Conservation (phyloP, 768 basidiomycete genomes). For the Suillus fuscotomentosus region DNA sequence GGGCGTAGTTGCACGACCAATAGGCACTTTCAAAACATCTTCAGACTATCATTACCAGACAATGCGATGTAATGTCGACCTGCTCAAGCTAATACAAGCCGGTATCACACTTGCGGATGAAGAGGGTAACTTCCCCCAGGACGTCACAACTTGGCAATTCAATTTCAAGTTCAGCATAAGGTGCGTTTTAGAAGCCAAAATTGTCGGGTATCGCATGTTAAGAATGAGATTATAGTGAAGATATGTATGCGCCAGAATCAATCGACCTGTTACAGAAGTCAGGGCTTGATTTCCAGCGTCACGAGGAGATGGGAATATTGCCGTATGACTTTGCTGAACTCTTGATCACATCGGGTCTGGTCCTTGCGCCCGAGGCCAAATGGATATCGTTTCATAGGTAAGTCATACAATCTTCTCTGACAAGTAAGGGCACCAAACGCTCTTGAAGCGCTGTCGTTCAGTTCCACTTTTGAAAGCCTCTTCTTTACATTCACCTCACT, state of each 20-base stretch:
- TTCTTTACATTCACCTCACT: neutral
- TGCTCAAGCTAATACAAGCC: constrained; percentile 96
- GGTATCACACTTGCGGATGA: constrained; percentile 95
- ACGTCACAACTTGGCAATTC: constrained; percentile 97
- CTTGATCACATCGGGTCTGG: constrained; percentile 94
- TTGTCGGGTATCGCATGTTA: neutral
- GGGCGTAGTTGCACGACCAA: constrained; percentile 95
- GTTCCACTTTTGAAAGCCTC: neutral
- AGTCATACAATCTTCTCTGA: constrained; percentile 25
- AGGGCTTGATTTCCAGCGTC: constrained; percentile 93
- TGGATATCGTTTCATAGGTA: constrained; percentile 99
- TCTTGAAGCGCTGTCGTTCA: neutral
- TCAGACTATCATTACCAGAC: constrained; percentile 99
- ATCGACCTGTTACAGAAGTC: constrained; percentile 93
- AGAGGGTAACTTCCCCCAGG: constrained; percentile 87
- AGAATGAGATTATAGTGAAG: constrained; percentile 57
- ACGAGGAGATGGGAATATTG: constrained; percentile 87
- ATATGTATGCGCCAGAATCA: constrained; percentile 98
- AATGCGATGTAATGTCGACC: constrained; percentile 98
- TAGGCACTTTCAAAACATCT: constrained; percentile 93
- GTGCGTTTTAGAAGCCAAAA: constrained; percentile 38
- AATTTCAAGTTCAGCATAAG: constrained; percentile 92
- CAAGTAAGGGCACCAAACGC: neutral
- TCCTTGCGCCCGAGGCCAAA: constrained; percentile 81
- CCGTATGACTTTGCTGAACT: constrained; percentile 97